Percentiles rank a stretch among this genome's conserved stretches.
These are phyloP conservation scores for Spizellomyces punctatus DNA, from an alignment of 192 early-diverging fungal genomes.

Conservation along the genomic window DNA sequence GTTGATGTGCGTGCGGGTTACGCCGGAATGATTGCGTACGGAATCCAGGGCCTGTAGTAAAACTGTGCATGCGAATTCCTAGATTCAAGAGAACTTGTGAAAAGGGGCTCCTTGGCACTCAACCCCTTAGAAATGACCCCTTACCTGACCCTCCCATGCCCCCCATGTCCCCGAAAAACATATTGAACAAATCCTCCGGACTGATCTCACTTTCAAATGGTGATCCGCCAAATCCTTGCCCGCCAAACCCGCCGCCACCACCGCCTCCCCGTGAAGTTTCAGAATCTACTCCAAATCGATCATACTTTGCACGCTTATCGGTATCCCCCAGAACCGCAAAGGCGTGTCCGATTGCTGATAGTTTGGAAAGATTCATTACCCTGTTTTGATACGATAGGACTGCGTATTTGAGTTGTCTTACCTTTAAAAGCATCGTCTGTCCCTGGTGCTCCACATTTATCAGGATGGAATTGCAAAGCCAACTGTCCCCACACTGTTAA, in stretches of 20 bases:
- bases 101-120: too few relatives aligned
- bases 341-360: constrained; percentile 83
- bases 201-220: constrained; percentile 73
- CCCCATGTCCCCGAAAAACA: constrained; percentile 87
- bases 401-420: constrained; percentile 34
- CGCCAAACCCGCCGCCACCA: constrained; percentile 39
- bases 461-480: constrained; percentile 92
- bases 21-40: constrained; percentile 49
- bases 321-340: constrained; percentile 86
- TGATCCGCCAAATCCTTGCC: constrained; percentile 34
- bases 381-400: not conserved
- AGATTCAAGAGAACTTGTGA: constrained; percentile 1
- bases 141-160: constrained; percentile 44
- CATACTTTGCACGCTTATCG: constrained; percentile 83
- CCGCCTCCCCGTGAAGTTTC: constrained; percentile 49
- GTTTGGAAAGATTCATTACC: not conserved
- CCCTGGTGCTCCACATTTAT: constrained; percentile 93
- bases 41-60: constrained; percentile 59
- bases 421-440: constrained; percentile 96
- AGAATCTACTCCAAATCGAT: constrained; percentile 78
- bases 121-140: constrained; percentile 9
- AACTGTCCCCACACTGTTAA: constrained; percentile 51
- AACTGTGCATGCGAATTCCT: constrained; percentile 36
- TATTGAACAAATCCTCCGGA: constrained; percentile 94
- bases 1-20: constrained; percentile 52